Conservation (phyloP, 352 stramenopile species). For the Phytopythium sindhum region DNA sequence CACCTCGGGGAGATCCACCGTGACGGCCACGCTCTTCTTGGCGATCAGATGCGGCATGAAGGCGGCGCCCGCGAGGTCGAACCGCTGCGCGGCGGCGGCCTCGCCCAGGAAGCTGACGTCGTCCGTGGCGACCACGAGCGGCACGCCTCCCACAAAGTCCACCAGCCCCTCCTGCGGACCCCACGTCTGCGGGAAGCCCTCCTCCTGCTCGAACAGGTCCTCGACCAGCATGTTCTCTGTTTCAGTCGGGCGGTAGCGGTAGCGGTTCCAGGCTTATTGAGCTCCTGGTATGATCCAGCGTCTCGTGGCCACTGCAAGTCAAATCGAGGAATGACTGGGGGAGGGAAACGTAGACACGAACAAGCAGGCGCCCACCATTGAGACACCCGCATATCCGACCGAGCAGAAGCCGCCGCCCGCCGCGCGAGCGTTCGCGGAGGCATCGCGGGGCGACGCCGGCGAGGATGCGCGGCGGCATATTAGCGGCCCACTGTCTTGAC, state of each 20-base stretch:
- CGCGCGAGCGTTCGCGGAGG: constrained; percentile 2
- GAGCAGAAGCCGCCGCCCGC: neutral
- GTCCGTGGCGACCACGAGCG: constrained; percentile 6
- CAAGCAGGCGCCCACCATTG: neutral
- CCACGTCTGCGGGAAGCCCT: constrained; percentile 12
- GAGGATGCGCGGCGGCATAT: neutral
- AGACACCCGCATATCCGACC: neutral
- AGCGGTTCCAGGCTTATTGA: no score
- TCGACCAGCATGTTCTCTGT: constrained; percentile 9
- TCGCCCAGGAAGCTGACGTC: constrained; percentile 5
- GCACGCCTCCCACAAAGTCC: constrained; percentile 9
- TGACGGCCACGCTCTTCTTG: neutral
- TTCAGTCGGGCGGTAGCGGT: neutral
- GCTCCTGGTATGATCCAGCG: neutral
- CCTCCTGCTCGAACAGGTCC: constrained; percentile 14
- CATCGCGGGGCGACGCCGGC: constrained; percentile 4
- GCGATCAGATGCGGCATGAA: constrained; percentile 9
- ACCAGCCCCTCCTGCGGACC: constrained; percentile 10
- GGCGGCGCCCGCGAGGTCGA: constrained; percentile 5
- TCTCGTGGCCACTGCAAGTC: neutral
- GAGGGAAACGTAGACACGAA: neutral
- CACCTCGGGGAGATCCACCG: neutral
- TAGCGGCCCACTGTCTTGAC: neutral
- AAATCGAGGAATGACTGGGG: constrained; percentile 1
- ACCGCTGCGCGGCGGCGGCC: constrained; percentile 7